These are phyloP conservation scores for Trifolium pratense DNA, from an alignment of 306 rosid genomes.

Conservation along the genomic window DNA sequence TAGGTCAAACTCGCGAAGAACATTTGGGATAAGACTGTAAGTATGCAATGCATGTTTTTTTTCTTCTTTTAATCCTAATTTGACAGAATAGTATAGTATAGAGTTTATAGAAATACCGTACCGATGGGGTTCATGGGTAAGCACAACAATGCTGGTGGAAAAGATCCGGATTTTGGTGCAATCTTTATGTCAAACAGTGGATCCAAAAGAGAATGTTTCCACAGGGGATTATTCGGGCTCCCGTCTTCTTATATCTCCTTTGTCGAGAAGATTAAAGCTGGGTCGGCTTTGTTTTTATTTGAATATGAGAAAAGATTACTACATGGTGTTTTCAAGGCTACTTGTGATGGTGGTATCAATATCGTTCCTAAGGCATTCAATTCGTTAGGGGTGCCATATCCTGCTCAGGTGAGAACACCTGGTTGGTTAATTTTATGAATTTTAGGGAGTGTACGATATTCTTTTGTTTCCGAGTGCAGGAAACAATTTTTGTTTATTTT, in stretches of 20 bases:
- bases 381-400: slow-evolving; percentile 47
- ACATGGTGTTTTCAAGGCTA: slow-evolving; percentile 66
- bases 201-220: slow-evolving; percentile 47
- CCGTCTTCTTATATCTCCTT: slow-evolving; percentile 44
- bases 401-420: slow-evolving; percentile 66
- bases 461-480: slow-evolving; percentile 27
- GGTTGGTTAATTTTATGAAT: background rate
- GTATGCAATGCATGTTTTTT: slow-evolving; percentile 34
- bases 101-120: background rate
- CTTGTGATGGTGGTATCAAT: slow-evolving; percentile 55
- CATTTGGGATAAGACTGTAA: slow-evolving; percentile 1
- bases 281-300: slow-evolving; percentile 65
- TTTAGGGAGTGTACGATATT: slow-evolving; percentile 8
- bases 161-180: slow-evolving; percentile 53
- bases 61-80: slow-evolving; percentile 26
- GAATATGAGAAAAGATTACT: slow-evolving; percentile 61
- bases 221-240: slow-evolving; percentile 42
- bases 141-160: slow-evolving; percentile 46
- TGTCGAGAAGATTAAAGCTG: slow-evolving; percentile 57
- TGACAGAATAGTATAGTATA: slow-evolving; percentile 39
- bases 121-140: slow-evolving; percentile 47
- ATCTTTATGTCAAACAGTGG: slow-evolving; percentile 49
- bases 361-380: slow-evolving; percentile 53
- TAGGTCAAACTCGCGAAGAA: slow-evolving; percentile 28
- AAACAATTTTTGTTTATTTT: background rate